These are phyloP conservation scores for Termitomyces bulborhizus DNA, from an alignment of 768 basidiomycete species.

Conservation along the genomic window DNA sequence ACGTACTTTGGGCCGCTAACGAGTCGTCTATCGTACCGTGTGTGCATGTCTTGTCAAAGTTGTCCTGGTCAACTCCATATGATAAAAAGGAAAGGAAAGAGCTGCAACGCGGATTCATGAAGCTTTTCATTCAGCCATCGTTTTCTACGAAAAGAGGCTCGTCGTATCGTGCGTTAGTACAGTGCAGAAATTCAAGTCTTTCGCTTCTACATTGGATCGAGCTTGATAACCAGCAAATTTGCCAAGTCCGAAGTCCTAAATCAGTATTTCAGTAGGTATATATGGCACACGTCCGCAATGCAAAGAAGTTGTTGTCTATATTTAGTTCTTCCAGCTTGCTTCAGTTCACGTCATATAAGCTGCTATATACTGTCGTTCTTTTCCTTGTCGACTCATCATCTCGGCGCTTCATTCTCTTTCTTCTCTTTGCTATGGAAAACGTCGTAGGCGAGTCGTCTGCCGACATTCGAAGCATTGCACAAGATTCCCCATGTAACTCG, in stretches of 20 bases:
- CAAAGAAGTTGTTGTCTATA: neutral
- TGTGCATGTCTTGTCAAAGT: neutral
- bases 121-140: neutral
- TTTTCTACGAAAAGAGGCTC: no score
- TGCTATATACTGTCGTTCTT: neutral
- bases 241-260: neutral
- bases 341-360: constrained; percentile 6
- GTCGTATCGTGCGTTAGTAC: neutral
- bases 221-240: neutral
- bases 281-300: neutral
- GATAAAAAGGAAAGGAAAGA: neutral
- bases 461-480: neutral
- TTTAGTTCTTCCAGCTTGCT: constrained; percentile 8
- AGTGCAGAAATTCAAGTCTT: neutral
- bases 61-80: neutral
- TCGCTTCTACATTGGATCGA: neutral
- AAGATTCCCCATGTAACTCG: neutral
- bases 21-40: neutral
- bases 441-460: constrained; percentile 5
- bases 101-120: neutral
- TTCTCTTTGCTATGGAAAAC: constrained; percentile 6
- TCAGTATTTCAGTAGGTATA: neutral
- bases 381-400: neutral
- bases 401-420: neutral
- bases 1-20: neutral